Evolutionary conservation across 805 yeast genomes (phyloP), one percentile per base, ranked within the genome.

Genomic region (Pichia scutulata): DNA sequence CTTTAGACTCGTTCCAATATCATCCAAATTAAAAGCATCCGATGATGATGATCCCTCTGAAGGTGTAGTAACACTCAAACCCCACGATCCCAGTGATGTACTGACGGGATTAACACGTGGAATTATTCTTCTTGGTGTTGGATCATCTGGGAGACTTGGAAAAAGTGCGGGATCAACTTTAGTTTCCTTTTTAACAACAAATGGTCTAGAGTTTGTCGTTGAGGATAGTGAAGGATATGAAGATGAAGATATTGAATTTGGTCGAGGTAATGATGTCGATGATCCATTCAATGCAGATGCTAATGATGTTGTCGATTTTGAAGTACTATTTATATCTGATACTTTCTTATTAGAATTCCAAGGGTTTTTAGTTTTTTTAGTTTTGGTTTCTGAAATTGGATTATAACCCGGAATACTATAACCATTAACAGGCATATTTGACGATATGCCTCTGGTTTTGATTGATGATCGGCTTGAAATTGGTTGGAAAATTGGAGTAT

Each of bases 61-160:
- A 13, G 24, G 39, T 7, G 46, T 25, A 4, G 47, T 16, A 6
- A 49, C 39, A 37, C 43, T 36, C 8, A 51, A 7, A 7, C 68
- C 68, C 75, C 75, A 71, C 12, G 56, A 57, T 4, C 68, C 68
- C 19, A 57, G 23, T 8, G 60, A 46, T n/a, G 49, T 53, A 39
- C 52, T 52, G 2, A 73, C 64, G 8, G 82, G 80, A 44, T 79
- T 80, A 4, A 84, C 86, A 40, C 85, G 72, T 2, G 89, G 87
- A 18, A 53, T 44, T 48, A 77, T 71, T 46, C 65, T 59, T 60
- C 74, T 76, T 57, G 72, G 69, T 52, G 63, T 62, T 41, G 64
- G 63, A 41, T 75, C 69, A 2, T 59, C 50, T 3, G 77, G 73
- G 21, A 69, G 55, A 12, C 69, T 57, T 3, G 73, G 72, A 48